These are phyloP conservation scores for Emydomyces testavorans DNA, from an alignment of 2,329 filamentous ascomycete species.

Conservation along the genomic window DNA sequence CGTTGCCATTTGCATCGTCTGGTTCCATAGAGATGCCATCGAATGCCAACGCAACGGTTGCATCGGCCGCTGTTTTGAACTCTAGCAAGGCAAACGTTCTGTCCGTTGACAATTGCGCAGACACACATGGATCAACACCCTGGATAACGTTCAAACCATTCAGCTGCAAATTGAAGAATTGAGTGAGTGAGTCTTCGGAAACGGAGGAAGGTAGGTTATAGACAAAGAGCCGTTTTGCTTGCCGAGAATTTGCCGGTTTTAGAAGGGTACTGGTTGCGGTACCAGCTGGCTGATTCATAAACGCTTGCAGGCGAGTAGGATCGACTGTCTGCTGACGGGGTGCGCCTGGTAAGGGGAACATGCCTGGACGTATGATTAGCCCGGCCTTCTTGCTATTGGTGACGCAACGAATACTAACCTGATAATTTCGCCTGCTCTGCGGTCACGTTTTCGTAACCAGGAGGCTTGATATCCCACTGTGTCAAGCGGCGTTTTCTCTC, in stretches of 20 bases:
- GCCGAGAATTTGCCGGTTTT: slow-evolving; percentile 83
- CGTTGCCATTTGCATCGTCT: slow-evolving; percentile 40
- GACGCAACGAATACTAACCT: slow-evolving; percentile 29
- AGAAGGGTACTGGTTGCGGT: slow-evolving; percentile 61
- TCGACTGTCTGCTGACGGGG: slow-evolving; percentile 94
- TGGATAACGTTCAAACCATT: slow-evolving; percentile 92
- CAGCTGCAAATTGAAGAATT: slow-evolving; percentile 92
- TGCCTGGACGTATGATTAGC: slow-evolving; percentile 43
- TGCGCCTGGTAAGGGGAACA: slow-evolving; percentile 95
- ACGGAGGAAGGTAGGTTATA: slow-evolving; percentile 64
- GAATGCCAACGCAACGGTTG: slow-evolving; percentile 80
- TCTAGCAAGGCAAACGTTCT: slow-evolving; percentile 74
- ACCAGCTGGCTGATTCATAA: slow-evolving; percentile 80
- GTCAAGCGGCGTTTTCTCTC: slow-evolving; percentile 86
- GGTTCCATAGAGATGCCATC: slow-evolving; percentile 79
- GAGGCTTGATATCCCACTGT: slow-evolving; percentile 99
- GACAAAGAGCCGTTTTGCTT: slow-evolving; percentile 82
- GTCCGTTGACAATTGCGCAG: slow-evolving; percentile 70
- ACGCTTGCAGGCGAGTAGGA: slow-evolving; percentile 81
- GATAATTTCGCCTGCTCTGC: slow-evolving; percentile 98
- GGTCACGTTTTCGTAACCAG: slow-evolving; percentile 94
- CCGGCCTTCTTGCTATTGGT: background rate
- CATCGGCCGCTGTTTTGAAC: slow-evolving; percentile 76
- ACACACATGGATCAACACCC: slow-evolving; percentile 69
- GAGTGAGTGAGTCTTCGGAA: slow-evolving; percentile 63